These are phyloP conservation scores for Perkinsus olseni DNA, from an alignment of 169 alveolate species.

Conservation along the genomic window DNA sequence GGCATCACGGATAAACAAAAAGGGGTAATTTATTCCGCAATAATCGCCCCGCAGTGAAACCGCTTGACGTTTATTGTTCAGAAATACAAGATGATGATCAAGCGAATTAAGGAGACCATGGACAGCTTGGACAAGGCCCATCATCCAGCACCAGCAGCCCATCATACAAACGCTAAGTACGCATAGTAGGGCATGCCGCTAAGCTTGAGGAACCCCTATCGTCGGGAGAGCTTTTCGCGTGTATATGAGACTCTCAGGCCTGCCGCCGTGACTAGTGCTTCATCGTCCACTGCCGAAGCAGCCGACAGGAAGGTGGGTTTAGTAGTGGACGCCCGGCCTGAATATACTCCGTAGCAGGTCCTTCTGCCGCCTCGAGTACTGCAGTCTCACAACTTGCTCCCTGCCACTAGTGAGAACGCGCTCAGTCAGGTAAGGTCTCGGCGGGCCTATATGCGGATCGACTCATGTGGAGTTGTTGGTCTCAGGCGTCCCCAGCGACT, in stretches of 20 bases:
- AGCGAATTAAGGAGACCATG: neutral
- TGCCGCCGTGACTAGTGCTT: neutral
- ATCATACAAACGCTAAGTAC: neutral
- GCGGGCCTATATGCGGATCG: neutral
- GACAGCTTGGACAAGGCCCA: neutral
- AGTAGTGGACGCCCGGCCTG: neutral
- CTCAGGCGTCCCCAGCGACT: neutral
- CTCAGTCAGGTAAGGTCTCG: neutral
- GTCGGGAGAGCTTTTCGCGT: too few species aligned
- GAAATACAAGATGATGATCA: neutral
- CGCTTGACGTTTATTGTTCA: neutral
- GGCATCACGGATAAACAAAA: neutral
- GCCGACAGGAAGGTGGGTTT: neutral
- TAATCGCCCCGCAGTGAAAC: too few species aligned
- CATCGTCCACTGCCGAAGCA: neutral
- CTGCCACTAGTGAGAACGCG: neutral
- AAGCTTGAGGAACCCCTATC: too few species aligned
- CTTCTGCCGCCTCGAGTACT: neutral
- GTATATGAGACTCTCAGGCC: too few species aligned
- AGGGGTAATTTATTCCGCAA: too few species aligned
- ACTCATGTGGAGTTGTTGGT: too few species aligned
- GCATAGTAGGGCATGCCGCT: neutral
- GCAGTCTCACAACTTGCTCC: neutral
- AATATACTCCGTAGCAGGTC: too few species aligned
- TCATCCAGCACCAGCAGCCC: neutral